These are phyloP conservation scores for Dictyostelium capitatum DNA, from an alignment of 78 protist species.

Conservation along the genomic window DNA sequence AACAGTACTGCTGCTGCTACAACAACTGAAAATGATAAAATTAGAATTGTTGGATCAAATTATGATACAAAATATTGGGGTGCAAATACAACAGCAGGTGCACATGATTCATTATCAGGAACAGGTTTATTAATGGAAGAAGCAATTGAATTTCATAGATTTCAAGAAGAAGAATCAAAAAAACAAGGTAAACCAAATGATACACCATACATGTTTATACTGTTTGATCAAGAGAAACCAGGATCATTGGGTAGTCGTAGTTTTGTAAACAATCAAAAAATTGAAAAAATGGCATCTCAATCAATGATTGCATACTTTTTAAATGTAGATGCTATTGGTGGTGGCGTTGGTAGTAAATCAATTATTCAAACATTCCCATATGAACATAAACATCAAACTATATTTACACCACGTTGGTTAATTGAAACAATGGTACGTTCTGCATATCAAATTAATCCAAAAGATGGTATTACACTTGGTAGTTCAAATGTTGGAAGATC, in stretches of 20 bases:
- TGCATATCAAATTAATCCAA: background rate
- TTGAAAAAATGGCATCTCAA: conserved; percentile 3
- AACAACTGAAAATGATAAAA: background rate
- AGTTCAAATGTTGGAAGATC: conserved; percentile 31
- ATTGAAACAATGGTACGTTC: background rate
- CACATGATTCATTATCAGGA: conserved; percentile 54
- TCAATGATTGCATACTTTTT: conserved; percentile 27
- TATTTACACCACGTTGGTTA: conserved; percentile 59
- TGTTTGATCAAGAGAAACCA: conserved; percentile 80
- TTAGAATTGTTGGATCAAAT: conserved; percentile 31
- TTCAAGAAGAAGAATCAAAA: background rate
- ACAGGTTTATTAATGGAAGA: conserved; percentile 32
- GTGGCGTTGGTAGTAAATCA: background rate
- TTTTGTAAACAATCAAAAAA: conserved; percentile 4
- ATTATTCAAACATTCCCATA: conserved; percentile 58
- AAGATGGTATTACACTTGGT: conserved; percentile 35
- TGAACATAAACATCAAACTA: conserved; percentile 37
- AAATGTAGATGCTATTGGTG: conserved; percentile 39
- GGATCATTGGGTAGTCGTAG: conserved; percentile 54
- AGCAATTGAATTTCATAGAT: background rate
- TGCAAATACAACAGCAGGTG: conserved; percentile 41
- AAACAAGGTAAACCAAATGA: background rate
- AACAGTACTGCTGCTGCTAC: background rate
- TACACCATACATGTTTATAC: conserved; percentile 43
- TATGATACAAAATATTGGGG: conserved; percentile 76